Conservation (phyloP, 345 rosid species). For the Linum lewisii region DNA sequence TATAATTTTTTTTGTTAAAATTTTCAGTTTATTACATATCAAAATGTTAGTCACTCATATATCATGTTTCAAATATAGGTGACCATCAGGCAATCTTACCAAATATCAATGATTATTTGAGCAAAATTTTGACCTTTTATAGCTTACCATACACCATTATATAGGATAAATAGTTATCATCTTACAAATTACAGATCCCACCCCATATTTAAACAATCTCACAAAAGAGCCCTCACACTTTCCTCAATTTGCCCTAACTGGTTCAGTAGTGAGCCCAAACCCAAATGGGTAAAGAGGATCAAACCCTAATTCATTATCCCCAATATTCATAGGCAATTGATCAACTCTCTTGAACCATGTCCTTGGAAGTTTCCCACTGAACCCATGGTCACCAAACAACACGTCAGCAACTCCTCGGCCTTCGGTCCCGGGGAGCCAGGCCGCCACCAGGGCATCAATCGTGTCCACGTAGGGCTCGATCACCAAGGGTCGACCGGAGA, state of each 20-base stretch:
- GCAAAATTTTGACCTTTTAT: too few species aligned
- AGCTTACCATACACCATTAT: too few species aligned
- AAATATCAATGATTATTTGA: too few species aligned
- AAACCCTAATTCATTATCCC: conserved; percentile 36
- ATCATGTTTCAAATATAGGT: too few species aligned
- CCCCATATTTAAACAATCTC: too few species aligned
- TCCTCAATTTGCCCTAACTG: conserved; percentile 5
- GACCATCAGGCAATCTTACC: too few species aligned
- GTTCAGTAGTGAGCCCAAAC: conserved; percentile 40
- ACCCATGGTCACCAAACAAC: conserved; percentile 71
- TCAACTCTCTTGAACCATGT: conserved; percentile 63
- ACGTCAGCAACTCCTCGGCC: conserved; percentile 65
- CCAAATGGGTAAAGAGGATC: conserved; percentile 73
- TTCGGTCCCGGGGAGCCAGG: conserved; percentile 74
- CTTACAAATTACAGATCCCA: too few species aligned
- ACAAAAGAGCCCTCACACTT: too few species aligned
- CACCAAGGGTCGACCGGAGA: conserved; percentile 61
- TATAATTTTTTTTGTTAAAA: too few species aligned
- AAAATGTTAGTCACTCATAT: too few species aligned
- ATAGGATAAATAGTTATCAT: too few species aligned
- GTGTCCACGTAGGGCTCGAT: conserved; percentile 40
- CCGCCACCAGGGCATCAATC: conserved; percentile 52
- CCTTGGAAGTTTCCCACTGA: conserved; percentile 56
- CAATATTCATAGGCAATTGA: conserved; percentile 74
- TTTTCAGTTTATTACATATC: too few species aligned